A percentile compares a stretch with the other conserved stretches of the same genome.
phyloP scores from a whole-genome alignment of 2,329 filamentous ascomycete genomes.

The Lecanicillium sp. region DNA sequence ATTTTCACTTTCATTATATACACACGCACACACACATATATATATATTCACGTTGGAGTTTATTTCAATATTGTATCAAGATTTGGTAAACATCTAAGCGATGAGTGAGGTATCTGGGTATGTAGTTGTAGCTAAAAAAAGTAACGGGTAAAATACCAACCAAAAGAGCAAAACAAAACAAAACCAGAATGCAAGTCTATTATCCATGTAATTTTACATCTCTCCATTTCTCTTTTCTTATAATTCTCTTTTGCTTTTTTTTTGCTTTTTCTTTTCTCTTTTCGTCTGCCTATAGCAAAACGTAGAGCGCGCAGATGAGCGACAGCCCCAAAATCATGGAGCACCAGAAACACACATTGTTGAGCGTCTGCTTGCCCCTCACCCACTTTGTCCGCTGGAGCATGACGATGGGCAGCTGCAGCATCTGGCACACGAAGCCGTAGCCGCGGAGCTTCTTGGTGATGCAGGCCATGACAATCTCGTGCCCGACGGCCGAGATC shows the following conservation, averaged over 20 bases:
- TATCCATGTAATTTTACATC: too few relatives aligned
- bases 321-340: conserved; percentile 85
- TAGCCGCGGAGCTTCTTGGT: conserved; percentile 95
- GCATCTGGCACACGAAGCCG: conserved; percentile 91
- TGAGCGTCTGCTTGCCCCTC: conserved; percentile 67
- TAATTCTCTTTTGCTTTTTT: neutral
- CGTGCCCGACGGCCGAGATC: conserved; percentile 82
- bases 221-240: neutral
- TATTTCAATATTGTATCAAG: too few relatives aligned
- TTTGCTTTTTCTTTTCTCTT: conserved; percentile 25
- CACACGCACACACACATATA: too few relatives aligned
- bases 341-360: conserved; percentile 87
- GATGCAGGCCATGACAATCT: conserved; percentile 96
- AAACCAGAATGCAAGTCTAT: too few relatives aligned
- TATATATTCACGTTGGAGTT: too few relatives aligned
- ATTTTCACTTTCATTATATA: too few relatives aligned
- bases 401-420: conserved; percentile 92
- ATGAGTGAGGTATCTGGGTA: conserved; percentile 1
- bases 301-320: conserved; percentile 54
- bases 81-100: too few relatives aligned
- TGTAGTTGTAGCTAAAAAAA: conserved; percentile 6
- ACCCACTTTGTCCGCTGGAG: conserved; percentile 78
- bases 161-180: too few relatives aligned
- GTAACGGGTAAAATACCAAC: neutral
- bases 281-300: conserved; percentile 26